A percentile compares a stretch with the other conserved stretches of the same genome.
These are phyloP conservation scores for Trichosporon inkin DNA, from an alignment of 1,284 basidiomycete species.

Conservation along the genomic window DNA sequence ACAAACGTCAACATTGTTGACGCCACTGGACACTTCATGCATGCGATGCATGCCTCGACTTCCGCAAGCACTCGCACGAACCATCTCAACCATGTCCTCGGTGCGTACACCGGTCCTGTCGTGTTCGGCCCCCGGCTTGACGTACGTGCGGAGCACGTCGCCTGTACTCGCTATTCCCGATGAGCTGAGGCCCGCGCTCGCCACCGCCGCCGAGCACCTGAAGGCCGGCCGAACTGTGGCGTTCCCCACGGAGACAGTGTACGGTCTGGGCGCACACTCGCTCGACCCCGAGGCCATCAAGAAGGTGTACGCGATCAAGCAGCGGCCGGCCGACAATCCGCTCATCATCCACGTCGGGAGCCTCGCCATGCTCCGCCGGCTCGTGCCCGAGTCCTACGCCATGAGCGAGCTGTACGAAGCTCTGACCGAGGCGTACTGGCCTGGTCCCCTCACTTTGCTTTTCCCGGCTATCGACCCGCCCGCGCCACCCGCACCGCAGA, in stretches of 20 bases:
- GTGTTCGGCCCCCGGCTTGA: neutral
- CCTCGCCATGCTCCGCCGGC: constrained; percentile 66
- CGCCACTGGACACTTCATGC: neutral
- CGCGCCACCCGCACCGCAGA: constrained; percentile 53
- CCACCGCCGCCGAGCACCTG: constrained; percentile 38
- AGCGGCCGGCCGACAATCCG: constrained; percentile 91
- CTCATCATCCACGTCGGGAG: constrained; percentile 96
- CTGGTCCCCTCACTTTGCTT: constrained; percentile 85
- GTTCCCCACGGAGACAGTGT: constrained; percentile 97
- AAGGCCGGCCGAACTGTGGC: constrained; percentile 58
- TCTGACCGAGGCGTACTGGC: constrained; percentile 86
- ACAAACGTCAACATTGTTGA: neutral
- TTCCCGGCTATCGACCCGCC: constrained; percentile 64
- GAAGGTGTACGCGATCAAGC: constrained; percentile 84
- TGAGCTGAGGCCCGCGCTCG: constrained; percentile 25
- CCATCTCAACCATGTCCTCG: neutral
- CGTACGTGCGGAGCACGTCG: neutral
- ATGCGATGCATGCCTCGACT: constrained; percentile 7
- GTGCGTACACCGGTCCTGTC: neutral
- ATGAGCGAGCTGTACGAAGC: constrained; percentile 63
- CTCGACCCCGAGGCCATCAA: constrained; percentile 61
- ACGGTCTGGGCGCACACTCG: constrained; percentile 88
- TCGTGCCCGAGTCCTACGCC: constrained; percentile 63
- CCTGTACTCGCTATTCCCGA: neutral
- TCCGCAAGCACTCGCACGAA: neutral